phyloP scores from a whole-genome alignment of 2,329 filamentous ascomycete genomes.

The Diaporthe caulivora region DNA sequence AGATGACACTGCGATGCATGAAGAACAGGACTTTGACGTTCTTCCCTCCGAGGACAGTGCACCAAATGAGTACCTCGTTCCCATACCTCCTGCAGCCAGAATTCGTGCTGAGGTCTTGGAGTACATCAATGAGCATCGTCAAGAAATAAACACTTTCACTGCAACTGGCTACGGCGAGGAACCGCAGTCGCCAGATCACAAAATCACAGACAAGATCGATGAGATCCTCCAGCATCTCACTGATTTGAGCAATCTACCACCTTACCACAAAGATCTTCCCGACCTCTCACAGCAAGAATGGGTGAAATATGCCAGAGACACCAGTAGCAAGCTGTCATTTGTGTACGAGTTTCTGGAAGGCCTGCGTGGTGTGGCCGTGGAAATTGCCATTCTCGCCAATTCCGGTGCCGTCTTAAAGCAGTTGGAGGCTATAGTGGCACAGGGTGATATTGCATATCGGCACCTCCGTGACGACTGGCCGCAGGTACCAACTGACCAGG shows the following conservation, averaged over 20 bases:
- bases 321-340: slow-evolving; percentile 72
- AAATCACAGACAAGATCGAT: slow-evolving; percentile 61
- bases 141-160: slow-evolving; percentile 60
- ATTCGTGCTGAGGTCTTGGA: slow-evolving; percentile 65
- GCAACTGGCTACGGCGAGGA: slow-evolving; percentile 55
- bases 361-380: slow-evolving; percentile 57
- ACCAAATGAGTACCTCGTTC: slow-evolving; percentile 62
- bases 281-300: slow-evolving; percentile 56
- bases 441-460: slow-evolving; percentile 50
- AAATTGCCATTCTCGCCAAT: slow-evolving; percentile 66
- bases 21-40: slow-evolving; percentile 33
- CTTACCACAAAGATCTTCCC: slow-evolving; percentile 60
- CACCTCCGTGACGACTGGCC: slow-evolving; percentile 40
- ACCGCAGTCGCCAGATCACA: slow-evolving; percentile 53
- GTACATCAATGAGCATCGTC: slow-evolving; percentile 58
- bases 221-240: slow-evolving; percentile 63
- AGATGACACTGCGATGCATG: slow-evolving; percentile 6
- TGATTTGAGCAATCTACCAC: slow-evolving; percentile 69
- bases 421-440: slow-evolving; percentile 62
- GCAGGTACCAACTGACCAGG: slow-evolving; percentile 36
- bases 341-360: slow-evolving; percentile 65
- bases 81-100: slow-evolving; percentile 68
- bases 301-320: slow-evolving; percentile 66
- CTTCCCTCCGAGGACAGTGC: slow-evolving; percentile 42
- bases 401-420: slow-evolving; percentile 64